These are phyloP conservation scores for Dactylis glomerata DNA, from an alignment of 176 grass and related monocot genomes.

Conservation along the genomic window DNA sequence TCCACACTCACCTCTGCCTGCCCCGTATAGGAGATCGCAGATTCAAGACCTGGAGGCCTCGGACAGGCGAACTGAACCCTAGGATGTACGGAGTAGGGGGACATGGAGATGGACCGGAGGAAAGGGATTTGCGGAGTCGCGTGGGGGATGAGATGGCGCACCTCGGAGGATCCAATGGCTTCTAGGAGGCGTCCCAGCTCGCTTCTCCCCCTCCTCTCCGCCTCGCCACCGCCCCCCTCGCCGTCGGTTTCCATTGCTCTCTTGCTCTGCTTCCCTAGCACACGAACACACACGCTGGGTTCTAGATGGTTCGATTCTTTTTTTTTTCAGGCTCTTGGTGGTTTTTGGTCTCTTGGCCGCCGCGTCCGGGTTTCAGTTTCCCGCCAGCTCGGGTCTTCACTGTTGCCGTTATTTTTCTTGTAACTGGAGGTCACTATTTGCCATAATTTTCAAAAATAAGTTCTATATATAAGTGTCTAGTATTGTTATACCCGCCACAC, in stretches of 20 bases:
- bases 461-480: too few relatives aligned
- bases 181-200: not conserved
- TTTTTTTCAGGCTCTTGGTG: not conserved
- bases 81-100: not conserved
- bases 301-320: not conserved
- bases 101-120: not conserved
- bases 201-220: not conserved
- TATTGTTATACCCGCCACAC: too few relatives aligned
- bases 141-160: not conserved
- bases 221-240: not conserved
- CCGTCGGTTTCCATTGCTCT: not conserved
- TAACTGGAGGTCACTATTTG: too few relatives aligned
- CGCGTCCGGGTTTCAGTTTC: not conserved
- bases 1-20: not conserved
- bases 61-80: slow-evolving; percentile 5
- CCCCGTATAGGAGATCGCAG: not conserved
- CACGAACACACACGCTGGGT: not conserved
- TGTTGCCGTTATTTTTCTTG: too few relatives aligned
- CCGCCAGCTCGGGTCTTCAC: not conserved
- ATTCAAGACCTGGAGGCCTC: not conserved
- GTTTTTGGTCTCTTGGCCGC: not conserved
- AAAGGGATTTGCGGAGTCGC: not conserved
- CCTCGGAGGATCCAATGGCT: not conserved
- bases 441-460: too few relatives aligned
- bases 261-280: not conserved